Evolutionary conservation across 129 eudicot species (phyloP).

Genomic region (Flaveria robusta): DNA sequence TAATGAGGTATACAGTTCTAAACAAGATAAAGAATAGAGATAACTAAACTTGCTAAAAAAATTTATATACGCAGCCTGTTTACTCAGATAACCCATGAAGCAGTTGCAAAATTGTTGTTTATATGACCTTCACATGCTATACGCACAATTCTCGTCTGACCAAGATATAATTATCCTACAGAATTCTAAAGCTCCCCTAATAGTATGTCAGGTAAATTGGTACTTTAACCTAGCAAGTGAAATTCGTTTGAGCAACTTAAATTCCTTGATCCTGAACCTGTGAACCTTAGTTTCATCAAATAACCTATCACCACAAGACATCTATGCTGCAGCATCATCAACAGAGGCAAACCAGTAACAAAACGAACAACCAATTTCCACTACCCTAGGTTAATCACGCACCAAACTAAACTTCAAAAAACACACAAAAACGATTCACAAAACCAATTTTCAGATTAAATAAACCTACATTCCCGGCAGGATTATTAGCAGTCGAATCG

Average conservation of each 20-base stretch:
- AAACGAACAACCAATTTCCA: conserved; percentile 8
- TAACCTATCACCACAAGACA: not conserved
- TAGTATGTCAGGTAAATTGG: not conserved
- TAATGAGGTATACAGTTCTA: conserved; percentile 1
- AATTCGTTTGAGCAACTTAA: not conserved
- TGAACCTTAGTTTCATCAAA: not conserved
- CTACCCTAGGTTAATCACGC: conserved; percentile 19
- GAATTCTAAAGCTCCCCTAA: not conserved
- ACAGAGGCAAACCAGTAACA: not conserved
- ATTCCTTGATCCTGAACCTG: not conserved
- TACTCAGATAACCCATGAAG: not conserved
- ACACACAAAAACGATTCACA: conserved; percentile 9
- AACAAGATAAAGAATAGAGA: not conserved
- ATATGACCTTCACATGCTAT: not conserved
- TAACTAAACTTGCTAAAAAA: not conserved
- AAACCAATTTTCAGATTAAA: conserved; percentile 9
- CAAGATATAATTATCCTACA: not conserved
- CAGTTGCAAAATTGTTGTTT: not conserved
- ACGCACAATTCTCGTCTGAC: not conserved
- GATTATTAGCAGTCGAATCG: conserved; percentile 63
- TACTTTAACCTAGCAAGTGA: not conserved
- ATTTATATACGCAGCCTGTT: not conserved
- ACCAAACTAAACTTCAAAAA: conserved; percentile 15
- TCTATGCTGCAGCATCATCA: conserved; percentile 18
- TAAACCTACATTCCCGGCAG: conserved; percentile 69